Evolutionary conservation across 148 eudicot species (phyloP), one percentile per base, ranked within the genome.

Genomic region (Rhododendron ovatum): DNA sequence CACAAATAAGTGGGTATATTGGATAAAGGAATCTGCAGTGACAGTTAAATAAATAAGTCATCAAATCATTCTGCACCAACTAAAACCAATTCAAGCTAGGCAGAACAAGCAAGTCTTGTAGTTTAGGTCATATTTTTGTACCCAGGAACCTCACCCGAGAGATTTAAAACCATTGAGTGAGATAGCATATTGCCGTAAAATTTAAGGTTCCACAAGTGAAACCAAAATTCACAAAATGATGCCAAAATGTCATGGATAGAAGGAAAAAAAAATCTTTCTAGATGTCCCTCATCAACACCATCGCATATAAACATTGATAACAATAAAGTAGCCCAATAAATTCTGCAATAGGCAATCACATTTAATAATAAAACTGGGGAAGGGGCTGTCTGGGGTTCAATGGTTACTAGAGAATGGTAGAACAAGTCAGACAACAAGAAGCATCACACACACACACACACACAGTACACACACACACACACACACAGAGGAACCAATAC

Each of bases 1-100:
- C 93, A 90, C 99, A 95, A 48, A 97, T 88, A 50, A 97, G 96
- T 67, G 99, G 98, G 87, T 97, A 97, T 89, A 97, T 93, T 80
- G 98, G 99, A 89, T 97, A 97, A 48, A 97, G 98, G 86, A 97
- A 97, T 90, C 99, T 97, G 96, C 91, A 91, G 84, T 65, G 76
- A 65, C 39, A 82, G 61, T 57, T 82, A 89, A 41, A 39, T 59
- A 67, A 48, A 75, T 48, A 55, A 81, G 55, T 20, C 47, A 80
- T 33, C 20, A 73, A 24, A 30, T 35, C 43, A 55, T 6, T 39
- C 30, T 24, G 35, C 47, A 67, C 48, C 15, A 4, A 67, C 41
- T 18, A 78, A 85, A 22, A 84, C 43, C 39, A 89, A 9, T 81
- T 45, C 74, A 78, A 83, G 83, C n/a, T 51, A 82, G 20, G 35